phyloP scores from a whole-genome alignment of 495 filamentous ascomycete species.

The Penicillium verhagenii region DNA sequence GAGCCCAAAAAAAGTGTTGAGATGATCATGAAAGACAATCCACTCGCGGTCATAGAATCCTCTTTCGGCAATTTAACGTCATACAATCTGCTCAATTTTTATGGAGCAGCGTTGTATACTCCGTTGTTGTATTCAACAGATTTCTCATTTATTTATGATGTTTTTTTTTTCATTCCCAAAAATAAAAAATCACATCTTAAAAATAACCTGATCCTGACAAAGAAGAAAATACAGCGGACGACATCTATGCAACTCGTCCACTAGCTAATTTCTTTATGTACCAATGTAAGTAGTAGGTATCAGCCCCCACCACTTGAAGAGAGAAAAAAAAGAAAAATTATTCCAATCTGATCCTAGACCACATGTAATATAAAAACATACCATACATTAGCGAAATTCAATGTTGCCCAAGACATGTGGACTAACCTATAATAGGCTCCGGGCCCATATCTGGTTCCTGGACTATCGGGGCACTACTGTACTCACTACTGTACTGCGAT shows the following conservation, averaged over 20 bases:
- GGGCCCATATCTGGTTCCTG: constrained; percentile 13
- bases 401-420: too few species aligned
- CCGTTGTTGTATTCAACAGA: too few species aligned
- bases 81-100: neutral
- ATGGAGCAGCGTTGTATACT: neutral
- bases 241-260: neutral
- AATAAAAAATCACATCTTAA: too few species aligned
- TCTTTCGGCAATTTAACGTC: neutral
- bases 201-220: neutral
- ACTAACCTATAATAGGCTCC: neutral
- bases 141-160: too few species aligned
- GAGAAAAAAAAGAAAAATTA: too few species aligned
- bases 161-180: neutral
- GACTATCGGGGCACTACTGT: neutral
- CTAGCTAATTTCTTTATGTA: neutral
- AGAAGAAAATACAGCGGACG: neutral
- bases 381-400: too few species aligned
- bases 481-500: constrained; percentile 22
- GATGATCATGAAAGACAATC: neutral
- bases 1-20: neutral
- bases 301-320: too few species aligned
- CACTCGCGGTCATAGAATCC: neutral
- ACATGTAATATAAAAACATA: too few species aligned
- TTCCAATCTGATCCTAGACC: too few species aligned
- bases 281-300: too few species aligned